Base-by-base conservation (phyloP, 305 asterid species). In the Striga hermonthica region DNA sequence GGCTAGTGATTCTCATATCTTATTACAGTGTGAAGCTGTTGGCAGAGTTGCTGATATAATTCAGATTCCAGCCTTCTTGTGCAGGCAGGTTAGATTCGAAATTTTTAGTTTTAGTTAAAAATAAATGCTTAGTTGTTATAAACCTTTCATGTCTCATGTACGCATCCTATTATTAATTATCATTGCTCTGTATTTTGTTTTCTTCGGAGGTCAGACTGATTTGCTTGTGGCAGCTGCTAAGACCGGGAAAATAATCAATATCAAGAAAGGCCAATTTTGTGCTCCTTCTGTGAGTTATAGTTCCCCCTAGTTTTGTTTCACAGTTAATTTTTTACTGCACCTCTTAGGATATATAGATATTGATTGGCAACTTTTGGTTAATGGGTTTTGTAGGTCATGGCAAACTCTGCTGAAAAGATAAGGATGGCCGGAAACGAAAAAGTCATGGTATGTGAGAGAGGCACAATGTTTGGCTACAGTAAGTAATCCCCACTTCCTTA, bases 401-500 rank as follows among this genome's bases (percentile, higher is more conserved):
- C 44, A 50, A 93, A 88, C 74, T 93, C 99, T 65, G 95, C 92
- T 50, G 99, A 93, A 78, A 93, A 90, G 79, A 81, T 90, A 60
- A 84, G 95, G 78, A 65, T 84, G 84, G 97, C 97, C 63, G 97
- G 99, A 71, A 93, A 93, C 81, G 84, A 84, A 72, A 93, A 93
- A 74, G 95, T 93, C 56, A 93, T 93, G 99, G 99, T 90, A 70
- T 93, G 99, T 68, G 99, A 93, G 86, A 88, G 99, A 82, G 99
- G 99, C 73, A 93, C 99, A 37, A 90, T 93, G 95, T 93, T 90
- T 81, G 99, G 96, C 68, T 90, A 90, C 68, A 86, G 97, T 88
- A 80, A 80, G 96, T 80, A 39, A 34, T 44, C 52, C 45, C 57
- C 61, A 57, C 52, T 55, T 22, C 43, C 11, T n/a, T 14, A 22